A percentile compares a stretch with the other conserved stretches of the same genome.
Conservation (phyloP, 2,329 filamentous ascomycete species). For the Curvularia sp. region DNA sequence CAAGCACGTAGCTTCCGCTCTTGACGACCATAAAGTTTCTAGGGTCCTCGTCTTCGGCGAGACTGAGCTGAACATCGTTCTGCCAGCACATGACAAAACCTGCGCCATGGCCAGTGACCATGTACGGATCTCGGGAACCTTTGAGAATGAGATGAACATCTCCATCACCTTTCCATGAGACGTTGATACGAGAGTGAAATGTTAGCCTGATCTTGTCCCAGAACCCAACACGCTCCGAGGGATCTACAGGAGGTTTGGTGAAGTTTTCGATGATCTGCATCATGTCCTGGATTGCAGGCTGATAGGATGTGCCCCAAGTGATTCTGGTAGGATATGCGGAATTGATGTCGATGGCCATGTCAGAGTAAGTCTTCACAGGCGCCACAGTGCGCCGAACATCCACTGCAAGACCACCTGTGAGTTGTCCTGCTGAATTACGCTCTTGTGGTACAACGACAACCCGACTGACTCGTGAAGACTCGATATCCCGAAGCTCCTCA, state of each 20-base stretch:
- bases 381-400: conserved; percentile 90
- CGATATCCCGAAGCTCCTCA: conserved; percentile 83
- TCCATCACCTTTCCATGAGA: conserved; percentile 93
- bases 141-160: conserved; percentile 95
- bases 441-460: conserved; percentile 84
- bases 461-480: conserved; percentile 80
- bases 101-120: conserved; percentile 88
- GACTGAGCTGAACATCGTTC: conserved; percentile 86
- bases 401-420: conserved; percentile 75
- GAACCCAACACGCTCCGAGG: conserved; percentile 92
- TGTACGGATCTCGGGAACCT: conserved; percentile 88
- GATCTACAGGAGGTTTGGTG: conserved; percentile 92
- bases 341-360: conserved; percentile 91
- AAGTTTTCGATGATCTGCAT: conserved; percentile 99
- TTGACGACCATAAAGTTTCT: conserved; percentile 95
- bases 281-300: conserved; percentile 98
- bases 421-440: conserved; percentile 62
- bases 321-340: conserved; percentile 90
- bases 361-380: conserved; percentile 94
- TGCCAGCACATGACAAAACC: conserved; percentile 99
- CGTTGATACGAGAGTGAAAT: conserved; percentile 88
- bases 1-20: conserved; percentile 92
- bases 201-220: conserved; percentile 98
- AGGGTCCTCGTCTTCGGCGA: conserved; percentile 85
- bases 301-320: conserved; percentile 97